Evolutionary conservation across 139 green algal genomes (phyloP), one percentile per base, ranked within the genome.

Genomic region (Chlorella vulgaris): DNA sequence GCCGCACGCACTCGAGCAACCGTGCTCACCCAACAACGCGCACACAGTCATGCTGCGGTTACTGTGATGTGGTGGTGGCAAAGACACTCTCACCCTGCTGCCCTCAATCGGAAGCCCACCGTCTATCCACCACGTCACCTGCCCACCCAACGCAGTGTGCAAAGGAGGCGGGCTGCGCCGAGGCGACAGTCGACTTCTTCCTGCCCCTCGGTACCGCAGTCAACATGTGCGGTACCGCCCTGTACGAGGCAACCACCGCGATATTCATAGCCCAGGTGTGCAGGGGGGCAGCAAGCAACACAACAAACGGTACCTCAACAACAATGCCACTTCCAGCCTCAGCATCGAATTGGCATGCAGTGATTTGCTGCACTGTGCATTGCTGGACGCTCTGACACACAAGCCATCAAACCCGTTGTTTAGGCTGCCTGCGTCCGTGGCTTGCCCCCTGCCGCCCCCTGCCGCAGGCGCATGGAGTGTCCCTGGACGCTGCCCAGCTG

Each of bases 221-320:
- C 35, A 93, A 93, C 84, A 88, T 92, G 87, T 87, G 86, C 69
- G 90, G 90, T 47, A 93, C 89, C 1, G 90, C 90, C 36, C 86
- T 93, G 53, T 93, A 93, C 43, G 90, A 93, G 67, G 89, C 90
- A 2, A 74, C 71, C 47, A 92, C 90, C 5, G 90, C 90, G 60
- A 85, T 93, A 61, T 93, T 93, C 80, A 89, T 93, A 36, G 89
- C 89, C 2, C 89, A 91, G 88, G 81, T 89, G 36, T 35, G 74
- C 2, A 13, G n/a, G n/a, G n/a, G n/a, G n/a, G n/a, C n/a, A n/a
- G n/a, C n/a, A n/a, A n/a, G n/a, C n/a, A n/a, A n/a, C n/a, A n/a
- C n/a, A n/a, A n/a, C n/a, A n/a, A n/a, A n/a, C n/a, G n/a, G n/a
- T n/a, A n/a, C n/a, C n/a, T n/a, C n/a, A n/a, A n/a, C n/a, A n/a